Evolutionary conservation across 2,329 filamentous ascomycete genomes (phyloP).

Genomic region (Penicillium sumatraense): DNA sequence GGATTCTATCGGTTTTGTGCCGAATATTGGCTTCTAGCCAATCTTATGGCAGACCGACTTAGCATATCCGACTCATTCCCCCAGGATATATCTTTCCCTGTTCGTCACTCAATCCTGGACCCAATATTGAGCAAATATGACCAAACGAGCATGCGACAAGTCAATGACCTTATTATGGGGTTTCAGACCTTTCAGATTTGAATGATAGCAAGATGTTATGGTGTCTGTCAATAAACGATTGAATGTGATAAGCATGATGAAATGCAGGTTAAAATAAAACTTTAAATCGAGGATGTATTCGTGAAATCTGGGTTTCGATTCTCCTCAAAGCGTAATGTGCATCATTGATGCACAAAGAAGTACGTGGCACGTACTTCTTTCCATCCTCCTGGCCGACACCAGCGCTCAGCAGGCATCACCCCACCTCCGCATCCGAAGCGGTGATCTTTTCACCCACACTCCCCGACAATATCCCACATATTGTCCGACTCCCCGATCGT

Average conservation of each 20-base stretch:
- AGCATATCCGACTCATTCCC: conserved; percentile 10
- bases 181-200: conserved; percentile 39
- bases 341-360: no score
- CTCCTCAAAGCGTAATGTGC: no score
- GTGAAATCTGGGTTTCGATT: no score
- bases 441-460: neutral
- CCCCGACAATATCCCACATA: conserved; percentile 1
- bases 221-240: no score
- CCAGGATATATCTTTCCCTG: conserved; percentile 1
- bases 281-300: no score
- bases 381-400: neutral
- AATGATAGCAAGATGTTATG: neutral
- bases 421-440: conserved; percentile 14
- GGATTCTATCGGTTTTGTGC: conserved; percentile 39
- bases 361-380: neutral
- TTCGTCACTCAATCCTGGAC: conserved; percentile 22
- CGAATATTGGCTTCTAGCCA: conserved; percentile 45
- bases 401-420: neutral
- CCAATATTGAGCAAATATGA: conserved; percentile 43
- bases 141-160: conserved; percentile 47
- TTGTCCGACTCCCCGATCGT: neutral
- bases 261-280: no score
- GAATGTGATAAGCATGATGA: no score
- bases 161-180: conserved; percentile 44
- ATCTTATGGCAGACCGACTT: conserved; percentile 36